Evolutionary conservation across 2,329 filamentous ascomycete species (phyloP).

Genomic region (Sarocladium strictum): DNA sequence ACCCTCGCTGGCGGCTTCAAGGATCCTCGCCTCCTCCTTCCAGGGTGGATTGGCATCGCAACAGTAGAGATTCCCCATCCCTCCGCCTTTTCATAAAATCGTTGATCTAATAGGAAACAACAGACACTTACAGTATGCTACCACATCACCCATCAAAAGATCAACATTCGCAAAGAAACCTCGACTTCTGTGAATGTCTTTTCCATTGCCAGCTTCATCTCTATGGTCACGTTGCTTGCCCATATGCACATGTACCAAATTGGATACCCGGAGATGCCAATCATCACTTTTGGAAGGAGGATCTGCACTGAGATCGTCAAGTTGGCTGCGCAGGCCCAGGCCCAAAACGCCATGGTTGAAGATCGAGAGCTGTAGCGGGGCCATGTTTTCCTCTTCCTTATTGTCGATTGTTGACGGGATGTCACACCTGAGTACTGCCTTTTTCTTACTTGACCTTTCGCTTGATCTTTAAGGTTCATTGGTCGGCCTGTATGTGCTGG

Average conservation of each 20-base stretch:
- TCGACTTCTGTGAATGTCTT: constrained; percentile 72
- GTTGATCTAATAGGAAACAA: too few relatives aligned
- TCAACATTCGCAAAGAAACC: constrained; percentile 75
- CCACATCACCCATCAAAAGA: constrained; percentile 70
- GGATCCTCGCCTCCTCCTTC: constrained; percentile 65
- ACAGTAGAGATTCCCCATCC: constrained; percentile 44
- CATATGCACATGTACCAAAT: constrained; percentile 59
- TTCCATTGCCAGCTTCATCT: constrained; percentile 69
- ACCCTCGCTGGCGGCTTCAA: constrained; percentile 64
- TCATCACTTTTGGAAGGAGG: constrained; percentile 36
- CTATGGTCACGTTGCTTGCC: constrained; percentile 62
- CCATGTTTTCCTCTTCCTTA: not conserved
- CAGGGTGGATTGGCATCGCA: constrained; percentile 73
- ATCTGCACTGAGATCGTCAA: constrained; percentile 29
- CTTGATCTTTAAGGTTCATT: too few relatives aligned
- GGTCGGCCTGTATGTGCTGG: not conserved
- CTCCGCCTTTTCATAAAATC: too few relatives aligned
- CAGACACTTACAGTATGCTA: constrained; percentile 69
- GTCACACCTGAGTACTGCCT: not conserved
- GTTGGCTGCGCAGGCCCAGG: constrained; percentile 20
- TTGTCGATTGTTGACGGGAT: not conserved
- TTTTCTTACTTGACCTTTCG: not conserved
- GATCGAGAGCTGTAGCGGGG: constrained; percentile 23
- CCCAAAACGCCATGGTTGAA: constrained; percentile 19
- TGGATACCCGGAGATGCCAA: constrained; percentile 55